A percentile compares a stretch with the other conserved stretches of the same genome.
These are phyloP conservation scores for Backusella sp. DNA, from an alignment of 192 early-diverging fungal genomes.

Conservation along the genomic window DNA sequence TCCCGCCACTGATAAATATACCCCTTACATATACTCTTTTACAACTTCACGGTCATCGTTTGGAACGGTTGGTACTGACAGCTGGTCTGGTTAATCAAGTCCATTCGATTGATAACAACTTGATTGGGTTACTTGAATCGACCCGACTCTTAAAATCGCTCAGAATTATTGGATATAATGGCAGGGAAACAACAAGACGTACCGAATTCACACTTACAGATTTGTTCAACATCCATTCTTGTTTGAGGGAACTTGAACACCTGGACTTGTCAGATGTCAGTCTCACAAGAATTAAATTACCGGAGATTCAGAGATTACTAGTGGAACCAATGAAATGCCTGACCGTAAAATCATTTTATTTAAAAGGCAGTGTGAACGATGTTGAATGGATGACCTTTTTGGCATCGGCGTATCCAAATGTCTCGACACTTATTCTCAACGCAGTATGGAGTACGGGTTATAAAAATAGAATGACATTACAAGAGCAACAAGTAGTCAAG, in stretches of 20 bases:
- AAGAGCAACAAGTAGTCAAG: neutral
- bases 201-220: neutral
- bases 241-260: neutral
- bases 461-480: neutral
- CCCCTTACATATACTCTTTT: neutral
- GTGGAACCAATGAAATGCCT: neutral
- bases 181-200: neutral
- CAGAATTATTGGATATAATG: neutral
- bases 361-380: neutral
- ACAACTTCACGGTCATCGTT: neutral
- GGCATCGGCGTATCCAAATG: neutral
- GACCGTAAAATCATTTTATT: slow-evolving; percentile 1
- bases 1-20: neutral
- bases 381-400: neutral
- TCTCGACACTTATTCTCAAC: neutral
- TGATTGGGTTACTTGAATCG: neutral
- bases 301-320: neutral
- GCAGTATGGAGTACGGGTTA: neutral
- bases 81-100: neutral
- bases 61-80: neutral
- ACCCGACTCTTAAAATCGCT: neutral
- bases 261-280: slow-evolving; percentile 2
- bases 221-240: neutral
- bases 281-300: neutral
- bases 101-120: neutral